Evolutionary conservation across 2,329 filamentous ascomycete genomes (phyloP), one percentile per base, ranked within the genome.

Genomic region (Fusarium sp.): DNA sequence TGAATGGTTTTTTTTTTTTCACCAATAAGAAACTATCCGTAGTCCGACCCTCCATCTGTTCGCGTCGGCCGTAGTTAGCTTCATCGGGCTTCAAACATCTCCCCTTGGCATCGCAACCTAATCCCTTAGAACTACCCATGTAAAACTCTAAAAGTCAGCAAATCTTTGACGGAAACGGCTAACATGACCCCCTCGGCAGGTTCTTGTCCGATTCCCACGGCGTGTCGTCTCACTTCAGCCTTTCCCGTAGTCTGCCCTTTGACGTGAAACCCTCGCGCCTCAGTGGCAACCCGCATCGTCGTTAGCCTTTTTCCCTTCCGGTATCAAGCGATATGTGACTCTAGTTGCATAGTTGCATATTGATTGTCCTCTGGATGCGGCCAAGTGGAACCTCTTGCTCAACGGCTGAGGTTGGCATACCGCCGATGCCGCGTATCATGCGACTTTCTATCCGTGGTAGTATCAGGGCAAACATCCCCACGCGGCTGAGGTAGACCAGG

Each of bases 401-500:
- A 48, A 62, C 48, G 57, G 46, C 66, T 59, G 49, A 53, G 42
- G 53, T 43, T 46, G 61, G 53, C 55, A 63, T 61, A 68, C 55
- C 65, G 65, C 65, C 48, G 31, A 17, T 35, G 9, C 47, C 35
- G 14, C 23, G 42, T 36, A 65, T 63, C 57, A 55, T 65, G 47
- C 52, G 31, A 38, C 38, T 35, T 38, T 41, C 27, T 15, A 31
- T 25, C 23, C 23, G 23, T 25, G 8, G 23, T 25, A 25, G 23
- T 25, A 25, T 41, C 3, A 31, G 19, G 41, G 43, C 46, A 65
- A 65, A 55, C 46, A 55, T 27, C 36, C 45, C 14, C 38, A 51
- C 29, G 53, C 49, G 42, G 47, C 31, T 41, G 23, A 23, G 2
- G 25, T 35, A 37, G 35, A 43, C 33, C 52, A 41, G 17, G 10